A percentile compares a stretch with the other conserved stretches of the same genome.
Evolutionary conservation across 495 filamentous ascomycete species (phyloP).

Genomic region (Aspergillus bertholletiae): DNA sequence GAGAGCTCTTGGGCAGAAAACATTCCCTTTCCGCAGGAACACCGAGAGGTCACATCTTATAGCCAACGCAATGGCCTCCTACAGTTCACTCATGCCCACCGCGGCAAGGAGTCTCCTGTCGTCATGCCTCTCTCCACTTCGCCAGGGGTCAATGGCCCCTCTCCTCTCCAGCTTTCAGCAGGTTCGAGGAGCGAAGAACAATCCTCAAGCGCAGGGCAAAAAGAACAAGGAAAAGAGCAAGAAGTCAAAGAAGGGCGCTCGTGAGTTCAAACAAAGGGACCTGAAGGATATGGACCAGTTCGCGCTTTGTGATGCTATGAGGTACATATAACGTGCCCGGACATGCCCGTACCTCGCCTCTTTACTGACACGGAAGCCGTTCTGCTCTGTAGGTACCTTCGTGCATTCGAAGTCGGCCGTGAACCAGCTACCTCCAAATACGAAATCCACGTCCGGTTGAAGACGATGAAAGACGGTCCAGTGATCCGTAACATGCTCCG

Average conservation of each 20-base stretch:
- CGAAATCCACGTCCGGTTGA: slow-evolving; percentile 76
- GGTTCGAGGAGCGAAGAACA: slow-evolving; percentile 35
- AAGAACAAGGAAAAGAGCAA: slow-evolving; percentile 51
- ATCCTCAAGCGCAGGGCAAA: slow-evolving; percentile 30
- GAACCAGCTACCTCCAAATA: slow-evolving; percentile 74
- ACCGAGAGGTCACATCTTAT: not conserved
- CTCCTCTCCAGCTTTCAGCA: slow-evolving; percentile 33
- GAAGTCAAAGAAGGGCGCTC: slow-evolving; percentile 64
- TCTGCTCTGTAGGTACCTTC: slow-evolving; percentile 64
- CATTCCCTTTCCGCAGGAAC: slow-evolving; percentile 21
- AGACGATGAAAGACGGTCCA: slow-evolving; percentile 75
- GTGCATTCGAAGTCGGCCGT: slow-evolving; percentile 85
- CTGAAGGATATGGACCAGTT: slow-evolving; percentile 63
- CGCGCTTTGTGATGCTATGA: slow-evolving; percentile 87
- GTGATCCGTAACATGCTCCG: slow-evolving; percentile 82
- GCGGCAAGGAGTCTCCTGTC: slow-evolving; percentile 37
- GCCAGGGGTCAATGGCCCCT: slow-evolving; percentile 31
- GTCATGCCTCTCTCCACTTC: slow-evolving; percentile 32
- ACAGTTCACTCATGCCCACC: slow-evolving; percentile 34
- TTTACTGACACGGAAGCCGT: slow-evolving; percentile 11
- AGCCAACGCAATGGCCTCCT: slow-evolving; percentile 35
- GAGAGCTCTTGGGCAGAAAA: slow-evolving; percentile 36
- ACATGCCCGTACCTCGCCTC: not conserved
- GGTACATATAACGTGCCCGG: slow-evolving; percentile 54
- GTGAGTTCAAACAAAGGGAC: slow-evolving; percentile 58